Percentiles rank a stretch among this genome's conserved stretches.
Evolutionary conservation across 2,329 filamentous ascomycete genomes (phyloP).

Genomic region (Pseudogymnoascus sp.): DNA sequence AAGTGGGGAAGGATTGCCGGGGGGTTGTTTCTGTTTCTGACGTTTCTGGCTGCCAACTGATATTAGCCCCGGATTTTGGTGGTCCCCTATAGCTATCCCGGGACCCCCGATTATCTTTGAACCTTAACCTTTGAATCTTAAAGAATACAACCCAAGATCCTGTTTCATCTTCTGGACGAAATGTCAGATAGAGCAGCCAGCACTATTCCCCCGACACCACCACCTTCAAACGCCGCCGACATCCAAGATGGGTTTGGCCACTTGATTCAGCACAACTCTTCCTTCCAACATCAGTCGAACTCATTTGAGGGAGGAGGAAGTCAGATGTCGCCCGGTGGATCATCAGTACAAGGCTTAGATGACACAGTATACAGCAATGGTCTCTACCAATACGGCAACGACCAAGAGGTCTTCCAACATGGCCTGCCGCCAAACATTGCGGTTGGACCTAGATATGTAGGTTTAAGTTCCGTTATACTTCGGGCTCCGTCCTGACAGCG

Average conservation of each 20-base stretch:
- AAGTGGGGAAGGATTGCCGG: neutral
- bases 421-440: neutral
- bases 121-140: neutral
- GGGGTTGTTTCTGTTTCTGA: neutral
- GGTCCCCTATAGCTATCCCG: neutral
- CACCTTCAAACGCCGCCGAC: neutral
- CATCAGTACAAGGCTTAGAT: neutral
- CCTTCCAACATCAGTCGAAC: neutral
- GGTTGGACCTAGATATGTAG: neutral
- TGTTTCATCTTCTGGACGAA: neutral
- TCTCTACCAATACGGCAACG: neutral
- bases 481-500: neutral
- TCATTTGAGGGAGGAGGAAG: neutral
- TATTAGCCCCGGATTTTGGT: neutral
- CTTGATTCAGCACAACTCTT: neutral
- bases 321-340: neutral
- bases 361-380: neutral
- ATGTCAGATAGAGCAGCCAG: neutral
- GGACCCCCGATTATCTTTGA: slow-evolving; percentile 6
- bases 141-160: neutral
- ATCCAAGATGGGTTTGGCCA: neutral
- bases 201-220: neutral
- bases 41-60: neutral
- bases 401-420: neutral
- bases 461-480: neutral